A percentile compares a stretch with the other conserved stretches of the same genome.
Conservation (phyloP, 768 basidiomycete genomes). For the Serpula lacrymans region DNA sequence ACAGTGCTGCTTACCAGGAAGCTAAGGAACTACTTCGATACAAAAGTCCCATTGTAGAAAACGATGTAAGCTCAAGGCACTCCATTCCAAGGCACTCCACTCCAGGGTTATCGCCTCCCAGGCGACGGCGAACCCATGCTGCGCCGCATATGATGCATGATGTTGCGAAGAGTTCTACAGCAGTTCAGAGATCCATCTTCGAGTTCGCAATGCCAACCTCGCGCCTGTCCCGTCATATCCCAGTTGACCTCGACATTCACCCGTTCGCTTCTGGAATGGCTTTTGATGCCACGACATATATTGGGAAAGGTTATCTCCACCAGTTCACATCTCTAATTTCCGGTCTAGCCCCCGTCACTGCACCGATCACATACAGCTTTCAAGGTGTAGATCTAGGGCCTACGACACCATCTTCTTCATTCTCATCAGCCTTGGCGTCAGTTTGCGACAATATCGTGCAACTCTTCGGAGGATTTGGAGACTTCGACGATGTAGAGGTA, state of each 20-base stretch:
- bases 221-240: constrained; percentile 29
- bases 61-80: no score
- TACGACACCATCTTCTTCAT: constrained; percentile 37
- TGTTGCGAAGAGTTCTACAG: no score
- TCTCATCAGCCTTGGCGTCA: constrained; percentile 44
- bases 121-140: constrained; percentile 31
- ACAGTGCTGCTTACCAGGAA: no score
- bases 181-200: no score
- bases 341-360: constrained; percentile 18
- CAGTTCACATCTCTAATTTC: constrained; percentile 47
- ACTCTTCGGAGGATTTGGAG: constrained; percentile 32
- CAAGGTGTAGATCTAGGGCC: constrained; percentile 43
- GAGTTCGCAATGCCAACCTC: no score
- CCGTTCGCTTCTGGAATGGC: constrained; percentile 48
- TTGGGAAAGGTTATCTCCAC: constrained; percentile 57
- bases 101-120: no score
- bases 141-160: no score
- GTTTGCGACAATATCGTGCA: constrained; percentile 44
- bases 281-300: constrained; percentile 51
- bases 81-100: no score
- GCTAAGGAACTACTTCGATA: no score
- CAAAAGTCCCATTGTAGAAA: no score
- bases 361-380: constrained; percentile 29
- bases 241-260: constrained; percentile 50
- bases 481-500: constrained; percentile 14